phyloP scores from a whole-genome alignment of 768 basidiomycete species.

The Suillus alpinus region DNA sequence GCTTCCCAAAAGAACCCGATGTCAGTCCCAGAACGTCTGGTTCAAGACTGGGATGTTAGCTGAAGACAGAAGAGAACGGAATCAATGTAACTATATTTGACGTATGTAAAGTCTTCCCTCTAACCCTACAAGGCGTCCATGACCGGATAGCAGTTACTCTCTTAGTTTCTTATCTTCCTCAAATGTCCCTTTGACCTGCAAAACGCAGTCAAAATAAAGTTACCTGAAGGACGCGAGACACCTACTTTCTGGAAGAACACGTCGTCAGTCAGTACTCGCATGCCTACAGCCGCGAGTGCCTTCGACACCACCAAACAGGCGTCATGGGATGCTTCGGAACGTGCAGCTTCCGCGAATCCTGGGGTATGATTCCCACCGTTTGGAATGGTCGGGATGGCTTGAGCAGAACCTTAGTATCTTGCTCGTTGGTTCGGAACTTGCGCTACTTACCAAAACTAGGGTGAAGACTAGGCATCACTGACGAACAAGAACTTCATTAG shows the following conservation, averaged over 20 bases:
- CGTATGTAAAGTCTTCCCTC: background rate
- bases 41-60: background rate
- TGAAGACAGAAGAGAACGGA: background rate
- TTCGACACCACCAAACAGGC: conserved; percentile 62
- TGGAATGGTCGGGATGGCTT: conserved; percentile 65
- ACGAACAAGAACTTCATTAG: conserved; percentile 12
- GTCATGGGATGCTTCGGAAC: conserved; percentile 53
- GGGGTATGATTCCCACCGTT: conserved; percentile 73
- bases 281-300: conserved; percentile 59
- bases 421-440: background rate
- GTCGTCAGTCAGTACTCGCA: conserved; percentile 62
- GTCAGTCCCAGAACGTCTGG: background rate
- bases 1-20: background rate
- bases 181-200: conserved; percentile 42
- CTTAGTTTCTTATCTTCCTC: conserved; percentile 36
- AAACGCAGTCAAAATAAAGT: background rate
- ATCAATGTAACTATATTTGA: background rate
- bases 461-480: conserved; percentile 54
- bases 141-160: background rate
- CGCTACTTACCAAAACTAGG: conserved; percentile 45
- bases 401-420: background rate
- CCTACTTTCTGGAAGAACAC: conserved; percentile 52
- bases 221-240: background rate
- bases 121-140: background rate
- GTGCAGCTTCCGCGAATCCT: conserved; percentile 57